These are phyloP conservation scores for Domatiomyces catenatus DNA, from an alignment of 2,329 filamentous ascomycete genomes.

Conservation along the genomic window DNA sequence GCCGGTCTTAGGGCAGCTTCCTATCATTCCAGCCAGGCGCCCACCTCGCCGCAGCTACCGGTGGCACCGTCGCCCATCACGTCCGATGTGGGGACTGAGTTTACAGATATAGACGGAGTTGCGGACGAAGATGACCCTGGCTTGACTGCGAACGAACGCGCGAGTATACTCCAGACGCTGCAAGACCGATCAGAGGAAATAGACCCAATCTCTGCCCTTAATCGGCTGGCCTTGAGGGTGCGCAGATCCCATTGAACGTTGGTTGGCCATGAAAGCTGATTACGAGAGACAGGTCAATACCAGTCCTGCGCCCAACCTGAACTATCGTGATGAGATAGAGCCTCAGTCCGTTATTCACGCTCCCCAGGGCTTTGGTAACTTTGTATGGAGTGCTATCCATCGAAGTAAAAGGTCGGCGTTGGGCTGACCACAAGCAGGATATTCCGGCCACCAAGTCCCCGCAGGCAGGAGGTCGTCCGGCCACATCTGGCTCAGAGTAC, in stretches of 20 bases:
- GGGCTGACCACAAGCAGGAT: not conserved
- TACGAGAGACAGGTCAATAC: conserved; percentile 31
- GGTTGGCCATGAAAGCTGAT: conserved; percentile 5
- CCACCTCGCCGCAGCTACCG: conserved; percentile 35
- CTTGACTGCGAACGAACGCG: conserved; percentile 21
- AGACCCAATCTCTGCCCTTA: not conserved
- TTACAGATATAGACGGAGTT: conserved; percentile 73
- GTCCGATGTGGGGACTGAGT: conserved; percentile 47
- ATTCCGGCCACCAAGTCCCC: not conserved
- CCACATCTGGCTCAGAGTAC: not conserved
- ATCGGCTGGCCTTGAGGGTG: conserved; percentile 5
- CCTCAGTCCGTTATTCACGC: conserved; percentile 84
- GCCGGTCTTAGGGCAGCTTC: not conserved
- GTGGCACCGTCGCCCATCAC: conserved; percentile 54
- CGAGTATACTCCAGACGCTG: conserved; percentile 17
- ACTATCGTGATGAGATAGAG: conserved; percentile 33
- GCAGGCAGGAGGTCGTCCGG: too few relatives aligned
- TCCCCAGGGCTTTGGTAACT: conserved; percentile 64
- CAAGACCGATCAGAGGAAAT: not conserved
- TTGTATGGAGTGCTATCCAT: conserved; percentile 22
- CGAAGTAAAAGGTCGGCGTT: not conserved
- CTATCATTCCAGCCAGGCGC: not conserved
- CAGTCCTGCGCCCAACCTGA: conserved; percentile 19
- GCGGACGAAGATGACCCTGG: conserved; percentile 38
- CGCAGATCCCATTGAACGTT: not conserved